Conservation (phyloP, 805 yeast genomes). For the Isabelozyma pseudorhagii region DNA sequence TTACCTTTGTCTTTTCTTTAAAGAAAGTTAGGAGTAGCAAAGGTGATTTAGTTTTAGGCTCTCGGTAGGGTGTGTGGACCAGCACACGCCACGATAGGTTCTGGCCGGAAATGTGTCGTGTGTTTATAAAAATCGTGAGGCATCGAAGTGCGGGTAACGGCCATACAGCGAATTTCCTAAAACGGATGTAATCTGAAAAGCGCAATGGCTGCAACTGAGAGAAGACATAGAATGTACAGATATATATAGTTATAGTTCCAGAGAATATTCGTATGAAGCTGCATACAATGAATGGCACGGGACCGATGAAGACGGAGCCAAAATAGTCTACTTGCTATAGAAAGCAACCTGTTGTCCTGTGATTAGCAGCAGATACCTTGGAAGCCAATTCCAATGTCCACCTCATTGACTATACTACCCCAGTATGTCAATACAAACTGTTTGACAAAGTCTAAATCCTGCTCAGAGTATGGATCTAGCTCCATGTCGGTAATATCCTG, state of each 20-base stretch:
- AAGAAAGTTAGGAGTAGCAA: background rate
- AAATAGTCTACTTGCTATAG: too few relatives aligned
- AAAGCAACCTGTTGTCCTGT: too few relatives aligned
- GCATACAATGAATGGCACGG: too few relatives aligned
- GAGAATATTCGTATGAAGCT: too few relatives aligned
- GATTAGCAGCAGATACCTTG: slow-evolving; percentile 27
- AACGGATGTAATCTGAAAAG: too few relatives aligned
- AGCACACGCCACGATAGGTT: background rate
- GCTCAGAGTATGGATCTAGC: slow-evolving; percentile 39
- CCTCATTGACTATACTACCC: slow-evolving; percentile 23
- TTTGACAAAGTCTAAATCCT: slow-evolving; percentile 33
- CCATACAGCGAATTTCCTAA: background rate
- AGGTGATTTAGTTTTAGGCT: background rate
- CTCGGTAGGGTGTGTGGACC: background rate
- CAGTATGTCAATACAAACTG: slow-evolving; percentile 34
- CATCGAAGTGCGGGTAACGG: background rate
- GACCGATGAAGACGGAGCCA: too few relatives aligned
- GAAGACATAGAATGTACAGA: too few relatives aligned
- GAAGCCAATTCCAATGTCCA: slow-evolving; percentile 32
- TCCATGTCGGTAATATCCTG: slow-evolving; percentile 42
- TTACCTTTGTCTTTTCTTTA: background rate
- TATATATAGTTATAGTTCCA: too few relatives aligned
- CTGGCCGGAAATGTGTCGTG: background rate
- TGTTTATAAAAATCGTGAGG: background rate
- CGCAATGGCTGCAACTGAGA: too few relatives aligned